Evolutionary conservation across 345 rosid species (phyloP), one percentile per base, ranked within the genome.

Genomic region (Ceriops decandra): DNA sequence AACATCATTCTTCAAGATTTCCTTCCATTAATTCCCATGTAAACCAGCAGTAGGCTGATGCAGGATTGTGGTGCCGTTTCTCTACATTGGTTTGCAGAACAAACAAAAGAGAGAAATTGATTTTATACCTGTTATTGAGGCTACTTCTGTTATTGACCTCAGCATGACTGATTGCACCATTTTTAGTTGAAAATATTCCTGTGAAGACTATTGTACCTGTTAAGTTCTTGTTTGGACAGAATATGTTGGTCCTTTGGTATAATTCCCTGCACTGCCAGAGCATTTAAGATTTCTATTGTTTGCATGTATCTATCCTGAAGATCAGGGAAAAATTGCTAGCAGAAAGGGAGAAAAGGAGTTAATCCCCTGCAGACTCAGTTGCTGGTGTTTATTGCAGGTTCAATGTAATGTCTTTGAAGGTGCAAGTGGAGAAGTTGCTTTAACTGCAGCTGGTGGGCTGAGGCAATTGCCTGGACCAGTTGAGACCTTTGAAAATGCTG

Each of bases 381-480:
- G 13, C 63, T 70, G 49, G 74, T 75, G 63, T 66, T 52, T 70
- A 69, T 65, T 71, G 73, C 87, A 93, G 98, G 90, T 83, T 71
- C 98, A 93, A 70, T 88, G 97, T 76, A 91, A 93, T 79, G 90
- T 85, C 69, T 91, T 93, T 65, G 80, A 89, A 83, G 97, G 96
- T 67, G 96, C 91, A 73, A 82, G 61, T 24, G 93, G 98, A 71
- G 92, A 91, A 72, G 85, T 91, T 76, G 87, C 96, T 60, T 73
- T 93, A 77, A 93, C 98, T 17, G 93, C 92, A 64, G 98, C 63
- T 82, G 97, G 96, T 38, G 98, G 95, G 47, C 69, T 91, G 87
- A 88, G 96, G 85, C 90, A 84, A 76, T 74, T 93, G 69, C 92
- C 97, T 7, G 95, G 97, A 73, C 79, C 82, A 66, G 72, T 76